These are phyloP conservation scores for Alternaria sp. DNA, from an alignment of 2,329 filamentous ascomycete genomes.

Conservation along the genomic window DNA sequence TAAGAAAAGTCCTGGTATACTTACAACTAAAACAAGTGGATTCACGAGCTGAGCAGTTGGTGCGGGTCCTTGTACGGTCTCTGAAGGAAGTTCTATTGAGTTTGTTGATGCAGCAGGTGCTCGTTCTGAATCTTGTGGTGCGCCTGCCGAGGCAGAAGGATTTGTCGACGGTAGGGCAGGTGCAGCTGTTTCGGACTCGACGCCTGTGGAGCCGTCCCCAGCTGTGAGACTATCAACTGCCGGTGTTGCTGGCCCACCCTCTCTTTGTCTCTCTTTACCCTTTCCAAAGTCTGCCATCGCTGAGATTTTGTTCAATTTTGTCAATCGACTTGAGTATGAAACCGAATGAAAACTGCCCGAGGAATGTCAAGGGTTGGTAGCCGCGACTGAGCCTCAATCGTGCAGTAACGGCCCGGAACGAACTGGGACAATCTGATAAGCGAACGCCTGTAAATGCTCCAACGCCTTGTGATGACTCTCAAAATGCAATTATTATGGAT, in stretches of 20 bases:
- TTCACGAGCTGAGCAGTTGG: conserved; percentile 21
- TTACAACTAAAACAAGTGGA: conserved; percentile 20
- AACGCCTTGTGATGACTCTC: not conserved
- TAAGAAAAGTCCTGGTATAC: not conserved
- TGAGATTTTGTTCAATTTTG: not conserved
- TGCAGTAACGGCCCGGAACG: conserved; percentile 11
- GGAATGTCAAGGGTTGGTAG: not conserved
- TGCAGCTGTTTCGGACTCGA: not conserved
- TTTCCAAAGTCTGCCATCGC: conserved; percentile 8
- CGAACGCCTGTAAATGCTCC: not conserved
- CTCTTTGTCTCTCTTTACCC: conserved; percentile 10
- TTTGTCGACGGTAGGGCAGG: not conserved
- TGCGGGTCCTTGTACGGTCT: conserved; percentile 13
- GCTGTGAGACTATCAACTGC: not conserved
- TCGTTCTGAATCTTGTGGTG: not conserved
- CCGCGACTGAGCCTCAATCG: conserved; percentile 10
- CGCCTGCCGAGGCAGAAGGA: not conserved
- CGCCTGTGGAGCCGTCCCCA: not conserved
- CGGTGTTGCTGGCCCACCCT: not conserved
- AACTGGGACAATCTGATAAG: conserved; percentile 6
- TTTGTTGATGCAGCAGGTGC: not conserved
- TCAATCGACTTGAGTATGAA: not conserved
- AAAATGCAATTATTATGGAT: not conserved
- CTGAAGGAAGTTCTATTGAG: not conserved
- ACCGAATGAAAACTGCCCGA: not conserved